Evolutionary conservation across 2,329 filamentous ascomycete genomes (phyloP).

Genomic region (Dactylella cylindrospora): DNA sequence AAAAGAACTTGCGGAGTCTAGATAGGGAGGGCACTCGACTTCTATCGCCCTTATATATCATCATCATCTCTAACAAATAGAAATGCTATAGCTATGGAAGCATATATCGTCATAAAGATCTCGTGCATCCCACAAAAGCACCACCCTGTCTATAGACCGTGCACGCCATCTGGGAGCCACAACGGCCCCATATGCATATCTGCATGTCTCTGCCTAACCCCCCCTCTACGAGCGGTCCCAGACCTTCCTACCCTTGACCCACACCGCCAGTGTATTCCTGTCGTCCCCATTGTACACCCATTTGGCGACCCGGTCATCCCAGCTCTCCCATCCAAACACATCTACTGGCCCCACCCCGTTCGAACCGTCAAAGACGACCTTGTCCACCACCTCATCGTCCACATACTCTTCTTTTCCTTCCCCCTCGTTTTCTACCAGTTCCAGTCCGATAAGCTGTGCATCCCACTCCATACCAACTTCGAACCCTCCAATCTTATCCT

Average conservation of each 20-base stretch:
- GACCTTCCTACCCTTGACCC: slow-evolving; percentile 82
- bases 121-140: too few relatives aligned
- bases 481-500: slow-evolving; percentile 73
- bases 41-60: too few relatives aligned
- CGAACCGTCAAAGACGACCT: slow-evolving; percentile 46
- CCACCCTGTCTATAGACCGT: too few relatives aligned
- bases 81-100: too few relatives aligned
- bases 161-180: too few relatives aligned
- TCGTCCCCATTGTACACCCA: slow-evolving; percentile 96
- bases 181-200: too few relatives aligned
- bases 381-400: slow-evolving; percentile 53
- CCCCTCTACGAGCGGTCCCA: slow-evolving; percentile 32
- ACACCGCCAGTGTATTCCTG: slow-evolving; percentile 82
- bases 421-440: slow-evolving; percentile 52
- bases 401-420: slow-evolving; percentile 42
- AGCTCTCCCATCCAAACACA: slow-evolving; percentile 87
- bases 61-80: too few relatives aligned
- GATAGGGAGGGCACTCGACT: too few relatives aligned
- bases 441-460: slow-evolving; percentile 75
- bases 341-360: slow-evolving; percentile 68
- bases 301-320: slow-evolving; percentile 83
- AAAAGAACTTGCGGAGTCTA: too few relatives aligned
- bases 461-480: slow-evolving; percentile 87
- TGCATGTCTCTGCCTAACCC: too few relatives aligned
- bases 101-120: too few relatives aligned